Base-by-base conservation (phyloP, 2,329 filamentous ascomycete genomes). In the Xylaria hypoxylon region DNA sequence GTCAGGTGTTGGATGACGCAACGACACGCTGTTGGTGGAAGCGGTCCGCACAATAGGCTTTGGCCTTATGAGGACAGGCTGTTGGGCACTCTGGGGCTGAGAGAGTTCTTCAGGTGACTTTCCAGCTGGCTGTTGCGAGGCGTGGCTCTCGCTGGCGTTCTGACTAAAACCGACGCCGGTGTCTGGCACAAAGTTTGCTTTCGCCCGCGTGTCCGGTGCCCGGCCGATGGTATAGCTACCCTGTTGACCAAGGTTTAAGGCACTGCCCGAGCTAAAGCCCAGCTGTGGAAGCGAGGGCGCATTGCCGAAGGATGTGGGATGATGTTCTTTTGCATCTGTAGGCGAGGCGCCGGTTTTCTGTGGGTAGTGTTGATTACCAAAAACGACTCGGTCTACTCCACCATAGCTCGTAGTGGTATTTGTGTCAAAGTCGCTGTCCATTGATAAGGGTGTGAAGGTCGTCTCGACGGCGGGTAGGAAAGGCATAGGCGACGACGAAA, bases 1-100 rank as follows among this genome's bases (percentile, higher is more conserved):
- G 74, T 91, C 89, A 59, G 90, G 88, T 2, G 84, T 84, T 33
- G 88, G 89, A 74, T 90, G 88, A 69, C 82, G 81, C 52, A 89
- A 79, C 33, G 79, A 78, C 15, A 82, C 78, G 56, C 79, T 79
- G 59, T 79, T 80, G 68, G 77, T 83, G 62, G 81, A 84, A 2
- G 80, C 79, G 11, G 83, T 83, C 44, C 84, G 80, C 57, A 86
- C 76, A 65, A 87, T 82, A 66, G 84, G 82, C 55, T 81, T 77
- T 42, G 79, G 76, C 56, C 70, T 74, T 40, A 77, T 56, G 50
- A 77, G 62, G 19, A 74, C 44, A 40, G 70, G 69, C 13, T 73
- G 73, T 13, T 68, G 68, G 17, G 45, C 3, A 35, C 59, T 58
- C n/a, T 51, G 70, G 26, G 63, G 59, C 13, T 62, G 69, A 48